These are phyloP conservation scores for Phytophthora lateralis DNA, from an alignment of 352 stramenopile species.

Conservation along the genomic window DNA sequence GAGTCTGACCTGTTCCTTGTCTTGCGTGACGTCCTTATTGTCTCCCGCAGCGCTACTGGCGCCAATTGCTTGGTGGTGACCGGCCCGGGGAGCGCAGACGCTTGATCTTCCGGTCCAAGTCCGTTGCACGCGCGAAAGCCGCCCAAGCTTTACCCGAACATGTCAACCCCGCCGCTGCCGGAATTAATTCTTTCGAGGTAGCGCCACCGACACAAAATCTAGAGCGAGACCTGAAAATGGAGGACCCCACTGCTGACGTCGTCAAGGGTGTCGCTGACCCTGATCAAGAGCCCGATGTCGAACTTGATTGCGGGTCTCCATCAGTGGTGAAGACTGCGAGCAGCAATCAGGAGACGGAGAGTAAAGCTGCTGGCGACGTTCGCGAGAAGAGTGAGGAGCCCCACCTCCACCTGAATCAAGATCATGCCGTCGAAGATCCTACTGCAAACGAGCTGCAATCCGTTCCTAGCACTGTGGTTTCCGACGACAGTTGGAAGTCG, in stretches of 20 bases:
- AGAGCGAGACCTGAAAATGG: constrained; percentile 23
- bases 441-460: constrained; percentile 2
- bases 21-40: constrained; percentile 12
- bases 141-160: constrained; percentile 6
- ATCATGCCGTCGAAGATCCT: neutral
- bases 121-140: constrained; percentile 21
- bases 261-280: constrained; percentile 1
- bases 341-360: constrained; percentile 26
- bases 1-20: constrained; percentile 1
- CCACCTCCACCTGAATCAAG: constrained; percentile 21
- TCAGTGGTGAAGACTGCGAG: constrained; percentile 5
- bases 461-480: neutral
- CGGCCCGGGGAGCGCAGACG: constrained; percentile 9
- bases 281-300: neutral
- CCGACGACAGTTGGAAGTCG: constrained; percentile 10
- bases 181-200: constrained; percentile 17
- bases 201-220: constrained; percentile 26
- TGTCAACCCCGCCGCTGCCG: constrained; percentile 2
- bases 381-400: constrained; percentile 10
- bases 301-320: constrained; percentile 24
- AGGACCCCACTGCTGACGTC: constrained; percentile 1
- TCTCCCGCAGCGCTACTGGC: constrained; percentile 43
- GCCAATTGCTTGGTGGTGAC: constrained; percentile 38
- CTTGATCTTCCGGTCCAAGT: constrained; percentile 36
- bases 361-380: neutral